Percentiles rank a stretch among this genome's conserved stretches.
phyloP scores from a whole-genome alignment of 1,284 basidiomycete species.

The Testicularia cyperi region DNA sequence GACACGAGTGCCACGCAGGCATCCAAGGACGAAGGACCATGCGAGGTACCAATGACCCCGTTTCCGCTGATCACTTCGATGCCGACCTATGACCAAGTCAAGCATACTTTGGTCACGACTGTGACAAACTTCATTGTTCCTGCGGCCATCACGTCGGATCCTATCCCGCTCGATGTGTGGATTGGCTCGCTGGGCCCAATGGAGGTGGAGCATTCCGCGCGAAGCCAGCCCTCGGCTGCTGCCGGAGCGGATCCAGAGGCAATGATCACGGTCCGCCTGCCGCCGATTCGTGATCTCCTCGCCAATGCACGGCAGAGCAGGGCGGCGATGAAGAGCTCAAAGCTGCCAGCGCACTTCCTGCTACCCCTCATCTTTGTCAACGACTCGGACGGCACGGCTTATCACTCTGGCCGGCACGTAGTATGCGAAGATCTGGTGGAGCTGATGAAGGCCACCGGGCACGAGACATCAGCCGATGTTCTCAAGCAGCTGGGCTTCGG shows the following conservation, averaged over 20 bases:
- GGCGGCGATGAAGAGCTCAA: too few relatives aligned
- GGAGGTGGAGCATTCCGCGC: slow-evolving; percentile 12
- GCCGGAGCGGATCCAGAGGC: slow-evolving; percentile 22
- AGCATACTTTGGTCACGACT: slow-evolving; percentile 76
- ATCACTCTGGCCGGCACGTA: slow-evolving; percentile 48
- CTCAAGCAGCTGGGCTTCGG: slow-evolving; percentile 45
- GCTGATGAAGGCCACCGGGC: slow-evolving; percentile 43
- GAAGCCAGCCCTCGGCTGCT: slow-evolving; percentile 3
- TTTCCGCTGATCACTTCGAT: slow-evolving; percentile 82
- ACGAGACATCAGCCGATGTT: slow-evolving; percentile 34
- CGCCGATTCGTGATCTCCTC: slow-evolving; percentile 31
- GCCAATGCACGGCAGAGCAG: too few relatives aligned
- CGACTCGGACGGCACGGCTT: slow-evolving; percentile 50
- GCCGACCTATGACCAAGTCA: slow-evolving; percentile 72
- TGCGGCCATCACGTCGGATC: slow-evolving; percentile 62
- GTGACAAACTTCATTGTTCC: slow-evolving; percentile 61
- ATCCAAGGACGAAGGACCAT: slow-evolving; percentile 69
- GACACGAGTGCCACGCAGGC: slow-evolving; percentile 79
- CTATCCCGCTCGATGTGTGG: slow-evolving; percentile 76
- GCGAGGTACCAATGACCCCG: slow-evolving; percentile 67
- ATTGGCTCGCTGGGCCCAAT: slow-evolving; percentile 81
- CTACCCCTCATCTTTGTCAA: slow-evolving; percentile 56
- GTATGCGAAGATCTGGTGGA: slow-evolving; percentile 45
- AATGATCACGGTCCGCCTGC: slow-evolving; percentile 38
- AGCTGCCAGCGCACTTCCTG: slow-evolving; percentile 23